A percentile compares a stretch with the other conserved stretches of the same genome.
Conservation (phyloP, 768 basidiomycete species). For the Amanita muscaria region DNA sequence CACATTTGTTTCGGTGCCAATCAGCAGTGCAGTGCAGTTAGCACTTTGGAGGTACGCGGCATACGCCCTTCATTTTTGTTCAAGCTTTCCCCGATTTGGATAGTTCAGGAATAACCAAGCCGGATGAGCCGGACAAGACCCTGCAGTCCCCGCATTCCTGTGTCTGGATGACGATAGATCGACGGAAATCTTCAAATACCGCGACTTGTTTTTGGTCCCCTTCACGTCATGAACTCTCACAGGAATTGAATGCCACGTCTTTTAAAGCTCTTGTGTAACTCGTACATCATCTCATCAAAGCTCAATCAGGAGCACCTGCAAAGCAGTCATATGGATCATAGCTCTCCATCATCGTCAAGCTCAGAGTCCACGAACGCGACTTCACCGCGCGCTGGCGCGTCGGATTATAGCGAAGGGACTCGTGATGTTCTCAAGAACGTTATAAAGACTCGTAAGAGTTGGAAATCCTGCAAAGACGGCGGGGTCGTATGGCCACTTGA, state of each 20-base stretch:
- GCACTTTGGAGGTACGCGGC: too few species aligned
- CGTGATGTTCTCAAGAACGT: constrained; percentile 58
- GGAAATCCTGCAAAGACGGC: constrained; percentile 65
- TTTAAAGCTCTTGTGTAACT: background rate
- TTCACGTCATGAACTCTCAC: constrained; percentile 1
- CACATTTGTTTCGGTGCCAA: constrained; percentile 5
- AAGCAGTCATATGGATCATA: background rate
- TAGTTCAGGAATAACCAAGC: background rate
- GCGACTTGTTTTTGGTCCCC: background rate
- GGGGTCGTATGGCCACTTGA: constrained; percentile 77
- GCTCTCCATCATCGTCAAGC: background rate
- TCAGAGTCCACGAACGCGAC: background rate
- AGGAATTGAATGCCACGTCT: constrained; percentile 1
- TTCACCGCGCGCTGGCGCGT: constrained; percentile 10
- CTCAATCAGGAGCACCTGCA: background rate
- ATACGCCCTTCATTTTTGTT: too few species aligned
- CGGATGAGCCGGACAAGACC: constrained; percentile 3
- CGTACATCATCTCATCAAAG: background rate
- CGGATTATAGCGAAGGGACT: constrained; percentile 11
- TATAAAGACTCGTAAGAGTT: constrained; percentile 61
- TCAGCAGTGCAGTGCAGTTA: background rate
- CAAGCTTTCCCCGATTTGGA: background rate
- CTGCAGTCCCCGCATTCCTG: background rate
- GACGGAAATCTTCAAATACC: constrained; percentile 6
- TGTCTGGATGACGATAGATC: constrained; percentile 6